Conservation (phyloP, 345 rosid species). For the Moricandia moricandioides region DNA sequence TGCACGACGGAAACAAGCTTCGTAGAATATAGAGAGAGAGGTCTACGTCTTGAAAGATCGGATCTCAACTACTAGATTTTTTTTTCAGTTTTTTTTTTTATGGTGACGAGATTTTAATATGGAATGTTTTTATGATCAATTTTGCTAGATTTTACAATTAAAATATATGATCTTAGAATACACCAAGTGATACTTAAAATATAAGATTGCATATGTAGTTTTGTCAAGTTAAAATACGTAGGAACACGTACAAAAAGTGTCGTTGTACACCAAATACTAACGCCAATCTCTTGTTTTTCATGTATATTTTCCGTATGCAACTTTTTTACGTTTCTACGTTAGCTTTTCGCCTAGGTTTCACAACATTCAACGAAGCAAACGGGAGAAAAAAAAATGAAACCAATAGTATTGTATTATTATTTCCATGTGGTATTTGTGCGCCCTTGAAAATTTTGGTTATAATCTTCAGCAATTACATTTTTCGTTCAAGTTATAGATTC, state of each 20-base stretch:
- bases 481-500: neutral
- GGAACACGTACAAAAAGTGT: conserved; percentile 4
- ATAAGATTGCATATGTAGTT: neutral
- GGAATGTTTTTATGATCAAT: neutral
- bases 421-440: conserved; percentile 14
- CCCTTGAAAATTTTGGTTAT: neutral
- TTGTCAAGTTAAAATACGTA: neutral
- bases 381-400: neutral
- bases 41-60: conserved; percentile 23
- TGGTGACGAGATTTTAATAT: neutral
- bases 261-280: conserved; percentile 2
- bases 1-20: conserved; percentile 22
- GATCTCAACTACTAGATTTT: conserved; percentile 23
- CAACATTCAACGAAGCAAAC: conserved; percentile 14
- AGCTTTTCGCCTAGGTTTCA: conserved; percentile 17
- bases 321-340: conserved; percentile 29
- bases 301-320: neutral
- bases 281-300: neutral
- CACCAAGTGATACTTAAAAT: neutral
- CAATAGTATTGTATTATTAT: neutral
- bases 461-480: neutral
- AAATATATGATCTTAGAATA: neutral
- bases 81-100: neutral
- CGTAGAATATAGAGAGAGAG: neutral
- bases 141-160: neutral